Evolutionary conservation across 1,284 basidiomycete genomes (phyloP).

Genomic region (Puccinia horiana): DNA sequence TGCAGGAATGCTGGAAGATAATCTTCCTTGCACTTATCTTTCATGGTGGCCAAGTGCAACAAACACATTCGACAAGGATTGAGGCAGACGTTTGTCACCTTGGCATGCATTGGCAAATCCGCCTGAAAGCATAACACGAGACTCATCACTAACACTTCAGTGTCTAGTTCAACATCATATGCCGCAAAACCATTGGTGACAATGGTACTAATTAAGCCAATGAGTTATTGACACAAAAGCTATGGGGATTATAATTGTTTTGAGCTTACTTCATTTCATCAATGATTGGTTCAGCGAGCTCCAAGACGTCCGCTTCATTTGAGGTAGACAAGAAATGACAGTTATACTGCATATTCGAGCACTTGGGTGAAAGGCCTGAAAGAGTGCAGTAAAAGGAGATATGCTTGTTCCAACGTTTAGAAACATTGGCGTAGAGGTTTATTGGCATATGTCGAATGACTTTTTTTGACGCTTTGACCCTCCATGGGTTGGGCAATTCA

Average conservation of each 20-base stretch:
- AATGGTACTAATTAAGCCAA: neutral
- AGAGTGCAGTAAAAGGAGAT: slow-evolving; percentile 60
- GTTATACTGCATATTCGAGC: neutral
- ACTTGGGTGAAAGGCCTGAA: slow-evolving; percentile 56
- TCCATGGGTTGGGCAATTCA: neutral
- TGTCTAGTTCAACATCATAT: neutral
- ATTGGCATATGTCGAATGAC: neutral
- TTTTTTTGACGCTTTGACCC: neutral
- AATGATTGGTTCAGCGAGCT: neutral
- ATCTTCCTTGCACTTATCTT: neutral
- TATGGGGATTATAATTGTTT: neutral
- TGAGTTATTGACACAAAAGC: neutral
- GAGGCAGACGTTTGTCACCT: neutral
- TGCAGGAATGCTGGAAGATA: neutral
- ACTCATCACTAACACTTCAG: neutral
- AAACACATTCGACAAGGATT: neutral
- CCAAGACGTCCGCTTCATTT: neutral
- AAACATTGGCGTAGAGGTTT: slow-evolving; percentile 53
- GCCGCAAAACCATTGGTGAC: neutral
- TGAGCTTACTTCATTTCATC: neutral
- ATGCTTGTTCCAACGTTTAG: slow-evolving; percentile 63
- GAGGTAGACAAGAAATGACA: neutral
- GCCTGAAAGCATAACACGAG: neutral
- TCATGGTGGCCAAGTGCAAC: neutral
- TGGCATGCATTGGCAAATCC: neutral